Percentiles rank a stretch among this genome's conserved stretches.
phyloP scores from a whole-genome alignment of 1,284 basidiomycete genomes.

The Entoloma clypeatum region DNA sequence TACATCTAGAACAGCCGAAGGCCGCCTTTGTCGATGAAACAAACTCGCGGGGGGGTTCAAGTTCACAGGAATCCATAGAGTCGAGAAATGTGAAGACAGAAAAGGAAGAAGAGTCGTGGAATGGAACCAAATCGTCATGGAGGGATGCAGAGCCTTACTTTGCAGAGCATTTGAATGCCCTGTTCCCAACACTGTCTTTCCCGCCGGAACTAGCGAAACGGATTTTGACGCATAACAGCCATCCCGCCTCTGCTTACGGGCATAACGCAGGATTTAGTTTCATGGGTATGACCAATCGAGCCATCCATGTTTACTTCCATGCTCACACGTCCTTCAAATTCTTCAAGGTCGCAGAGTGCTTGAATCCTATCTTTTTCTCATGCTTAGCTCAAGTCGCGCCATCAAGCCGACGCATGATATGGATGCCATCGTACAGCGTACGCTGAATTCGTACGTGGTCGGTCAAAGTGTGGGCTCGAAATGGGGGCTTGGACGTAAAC shows the following conservation, averaged over 20 bases:
- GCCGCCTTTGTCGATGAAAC: constrained; percentile 14
- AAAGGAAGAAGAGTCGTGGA: constrained; percentile 16
- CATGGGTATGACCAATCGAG: constrained; percentile 45
- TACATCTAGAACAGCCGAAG: constrained; percentile 11
- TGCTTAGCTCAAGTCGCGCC: constrained; percentile 57
- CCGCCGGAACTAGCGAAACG: constrained; percentile 64
- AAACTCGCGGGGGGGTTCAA: constrained; percentile 13
- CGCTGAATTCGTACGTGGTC: constrained; percentile 63
- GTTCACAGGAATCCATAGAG: constrained; percentile 6
- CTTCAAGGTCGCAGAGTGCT: constrained; percentile 68
- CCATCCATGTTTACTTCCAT: constrained; percentile 5
- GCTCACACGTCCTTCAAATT: constrained; percentile 1
- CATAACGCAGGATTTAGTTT: constrained; percentile 71
- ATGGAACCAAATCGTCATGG: constrained; percentile 15
- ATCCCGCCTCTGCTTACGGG: constrained; percentile 56
- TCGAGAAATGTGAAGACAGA: constrained; percentile 3
- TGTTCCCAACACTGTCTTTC: constrained; percentile 67
- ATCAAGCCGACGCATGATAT: constrained; percentile 50
- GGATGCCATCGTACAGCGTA: constrained; percentile 48
- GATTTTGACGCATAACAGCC: constrained; percentile 73
- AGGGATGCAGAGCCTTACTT: constrained; percentile 28
- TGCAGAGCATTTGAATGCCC: constrained; percentile 51
- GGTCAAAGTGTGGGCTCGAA: constrained; percentile 68
- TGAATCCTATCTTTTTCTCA: constrained; percentile 66
- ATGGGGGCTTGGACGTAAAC: constrained; percentile 64